phyloP scores from a whole-genome alignment of 2,329 filamentous ascomycete genomes.

The Colletotrichum cereale region DNA sequence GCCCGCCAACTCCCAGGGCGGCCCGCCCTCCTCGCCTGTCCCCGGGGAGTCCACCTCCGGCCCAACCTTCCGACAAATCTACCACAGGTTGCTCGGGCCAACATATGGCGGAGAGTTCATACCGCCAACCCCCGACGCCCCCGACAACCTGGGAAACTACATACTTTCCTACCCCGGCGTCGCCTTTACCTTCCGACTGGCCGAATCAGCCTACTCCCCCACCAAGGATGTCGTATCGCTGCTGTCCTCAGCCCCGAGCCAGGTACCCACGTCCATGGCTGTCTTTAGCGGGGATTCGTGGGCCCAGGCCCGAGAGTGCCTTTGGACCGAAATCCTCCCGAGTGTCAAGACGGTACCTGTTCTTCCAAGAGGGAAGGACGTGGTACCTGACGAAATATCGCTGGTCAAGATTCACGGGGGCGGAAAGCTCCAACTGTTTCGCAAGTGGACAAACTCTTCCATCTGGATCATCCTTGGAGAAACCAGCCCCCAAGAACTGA shows the following conservation, averaged over 20 bases:
- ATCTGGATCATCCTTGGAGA: slow-evolving; percentile 83
- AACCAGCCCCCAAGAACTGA: slow-evolving; percentile 91
- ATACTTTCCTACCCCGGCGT: slow-evolving; percentile 95
- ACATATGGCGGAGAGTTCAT: slow-evolving; percentile 96
- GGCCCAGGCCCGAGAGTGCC: slow-evolving; percentile 80
- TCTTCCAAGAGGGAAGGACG: slow-evolving; percentile 78
- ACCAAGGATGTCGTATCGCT: slow-evolving; percentile 86
- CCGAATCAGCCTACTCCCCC: slow-evolving; percentile 79
- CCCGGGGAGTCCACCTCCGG: slow-evolving; percentile 60
- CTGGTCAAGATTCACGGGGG: slow-evolving; percentile 82
- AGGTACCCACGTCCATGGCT: slow-evolving; percentile 86
- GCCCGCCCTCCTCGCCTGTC: slow-evolving; percentile 45
- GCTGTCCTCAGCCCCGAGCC: slow-evolving; percentile 78
- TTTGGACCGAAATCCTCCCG: slow-evolving; percentile 82
- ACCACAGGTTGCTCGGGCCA: slow-evolving; percentile 91
- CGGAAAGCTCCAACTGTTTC: slow-evolving; percentile 81
- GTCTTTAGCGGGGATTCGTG: slow-evolving; percentile 92
- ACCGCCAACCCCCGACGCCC: slow-evolving; percentile 66
- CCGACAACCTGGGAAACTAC: slow-evolving; percentile 77
- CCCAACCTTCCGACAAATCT: slow-evolving; percentile 89
- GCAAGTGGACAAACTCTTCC: slow-evolving; percentile 74
- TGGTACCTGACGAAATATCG: slow-evolving; percentile 90
- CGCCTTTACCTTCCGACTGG: slow-evolving; percentile 89
- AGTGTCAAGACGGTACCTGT: slow-evolving; percentile 80
- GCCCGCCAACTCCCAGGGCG: slow-evolving; percentile 56